These are phyloP conservation scores for Viridothelium virens DNA, from an alignment of 495 filamentous ascomycete genomes.

Conservation along the genomic window DNA sequence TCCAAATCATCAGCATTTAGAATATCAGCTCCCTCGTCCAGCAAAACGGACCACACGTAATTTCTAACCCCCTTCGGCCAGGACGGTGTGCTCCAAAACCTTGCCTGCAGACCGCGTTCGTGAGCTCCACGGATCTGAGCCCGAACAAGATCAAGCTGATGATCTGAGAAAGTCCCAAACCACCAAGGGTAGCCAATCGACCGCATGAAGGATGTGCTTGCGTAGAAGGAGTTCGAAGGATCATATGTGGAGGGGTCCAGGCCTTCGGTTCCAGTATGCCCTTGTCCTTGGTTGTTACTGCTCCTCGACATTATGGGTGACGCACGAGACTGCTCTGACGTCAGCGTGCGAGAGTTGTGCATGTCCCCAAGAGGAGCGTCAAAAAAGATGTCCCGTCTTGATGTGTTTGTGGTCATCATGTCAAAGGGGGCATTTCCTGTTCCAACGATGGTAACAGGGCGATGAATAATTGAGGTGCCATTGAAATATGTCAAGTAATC, in stretches of 20 bases:
- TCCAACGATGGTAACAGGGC: constrained; percentile 68
- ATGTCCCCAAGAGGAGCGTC: constrained; percentile 47
- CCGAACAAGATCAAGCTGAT: constrained; percentile 54
- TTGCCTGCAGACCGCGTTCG: constrained; percentile 56
- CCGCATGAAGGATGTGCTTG: constrained; percentile 42
- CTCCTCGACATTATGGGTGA: neutral
- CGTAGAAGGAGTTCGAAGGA: constrained; percentile 47
- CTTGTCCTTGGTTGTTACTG: constrained; percentile 17
- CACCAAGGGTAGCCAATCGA: constrained; percentile 44
- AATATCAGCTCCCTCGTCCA: constrained; percentile 61
- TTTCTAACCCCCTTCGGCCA: constrained; percentile 72
- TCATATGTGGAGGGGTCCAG: neutral
- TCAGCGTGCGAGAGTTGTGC: neutral
- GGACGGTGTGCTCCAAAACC: constrained; percentile 72
- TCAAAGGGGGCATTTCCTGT: constrained; percentile 73
- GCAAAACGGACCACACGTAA: constrained; percentile 64
- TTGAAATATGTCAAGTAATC: constrained; percentile 44
- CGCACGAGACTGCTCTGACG: constrained; percentile 26
- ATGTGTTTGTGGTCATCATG: constrained; percentile 34
- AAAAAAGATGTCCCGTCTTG: constrained; percentile 58
- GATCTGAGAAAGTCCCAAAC: constrained; percentile 33
- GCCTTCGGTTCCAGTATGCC: constrained; percentile 18
- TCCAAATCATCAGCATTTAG: constrained; percentile 74
- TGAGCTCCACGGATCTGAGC: constrained; percentile 63
- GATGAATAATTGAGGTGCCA: constrained; percentile 37